Evolutionary conservation across 176 grass and related monocot genomes (phyloP).

Genomic region (Saccharum officinarum): DNA sequence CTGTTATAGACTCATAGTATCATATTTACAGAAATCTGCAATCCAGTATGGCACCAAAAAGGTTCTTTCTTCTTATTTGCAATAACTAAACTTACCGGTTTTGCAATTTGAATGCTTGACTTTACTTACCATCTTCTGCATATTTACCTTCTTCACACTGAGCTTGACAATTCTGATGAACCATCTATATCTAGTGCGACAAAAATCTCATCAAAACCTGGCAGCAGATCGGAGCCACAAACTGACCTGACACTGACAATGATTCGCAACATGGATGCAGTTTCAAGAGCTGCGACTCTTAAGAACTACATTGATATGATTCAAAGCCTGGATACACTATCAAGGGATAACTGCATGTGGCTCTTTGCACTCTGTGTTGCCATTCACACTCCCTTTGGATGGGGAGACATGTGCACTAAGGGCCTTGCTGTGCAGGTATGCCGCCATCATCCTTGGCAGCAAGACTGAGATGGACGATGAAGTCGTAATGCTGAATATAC

Average conservation of each 20-base stretch:
- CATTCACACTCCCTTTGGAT: slow-evolving; percentile 54
- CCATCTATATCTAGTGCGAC: not conserved
- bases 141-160: no score
- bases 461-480: slow-evolving; percentile 62
- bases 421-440: slow-evolving; percentile 58
- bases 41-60: no score
- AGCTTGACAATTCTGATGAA: no score
- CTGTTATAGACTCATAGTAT: no score
- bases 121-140: no score
- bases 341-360: slow-evolving; percentile 71
- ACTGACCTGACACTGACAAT: no score
- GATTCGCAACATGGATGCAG: no score
- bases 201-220: no score
- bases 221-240: no score
- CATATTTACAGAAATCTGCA: no score
- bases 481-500: slow-evolving; percentile 71
- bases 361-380: slow-evolving; percentile 66
- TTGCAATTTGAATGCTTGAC: not conserved
- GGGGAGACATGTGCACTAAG: slow-evolving; percentile 61
- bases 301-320: slow-evolving; percentile 61
- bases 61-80: no score
- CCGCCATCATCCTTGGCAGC: slow-evolving; percentile 39
- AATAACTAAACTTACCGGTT: no score
- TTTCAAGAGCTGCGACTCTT: not conserved
- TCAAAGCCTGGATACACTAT: slow-evolving; percentile 49